Evolutionary conservation across 2,329 filamentous ascomycete genomes (phyloP), one percentile per base, ranked within the genome.

Genomic region (Sporothrix variecibatus): DNA sequence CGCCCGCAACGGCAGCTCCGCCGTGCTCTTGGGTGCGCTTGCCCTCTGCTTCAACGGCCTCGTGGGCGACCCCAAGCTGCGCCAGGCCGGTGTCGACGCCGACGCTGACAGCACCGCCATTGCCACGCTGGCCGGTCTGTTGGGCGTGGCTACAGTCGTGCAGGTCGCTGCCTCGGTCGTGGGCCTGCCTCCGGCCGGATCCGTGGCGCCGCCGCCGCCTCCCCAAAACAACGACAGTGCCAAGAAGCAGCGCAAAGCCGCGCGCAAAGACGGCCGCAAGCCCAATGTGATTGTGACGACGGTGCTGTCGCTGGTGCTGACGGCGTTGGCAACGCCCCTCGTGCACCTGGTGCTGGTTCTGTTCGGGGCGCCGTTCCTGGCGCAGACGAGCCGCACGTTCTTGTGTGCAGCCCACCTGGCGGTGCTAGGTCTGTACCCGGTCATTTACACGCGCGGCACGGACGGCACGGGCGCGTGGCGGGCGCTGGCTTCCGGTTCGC

Each of bases 301-400:
- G 17, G 77, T 86, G 73, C 81, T 87, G 69, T 85, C 85, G 6
- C 79, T 87, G 51, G 76, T 86, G 26, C 80, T 97, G 87, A 91
- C 93, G 1, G 87, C 89, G 1, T 87, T 96, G 77, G 85, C 95
- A 74, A 91, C 93, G 8, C 87, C 95, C 43, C 81, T 81, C 38
- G 78, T 91, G 28, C 86, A 91, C 81, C 81, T 89, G 60, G 83
- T 91, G 51, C 88, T 97, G 79, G 87, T 98, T 79, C 92, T 98
- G 77, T 97, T 98, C 82, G 96, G 96, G 80, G 96, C 95, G 8
- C 96, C 96, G 0, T 86, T 97, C 72, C 93, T 95, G 43, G 94
- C 93, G 0, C 93, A 98, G 81, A 84, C 92, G 70, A 81, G 86
- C 3, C 92, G 97, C 77, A 99, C 96, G 0, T 81, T 93, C 43